These are phyloP conservation scores for Mrakia blollopis DNA, from an alignment of 768 basidiomycete species.

Conservation along the genomic window DNA sequence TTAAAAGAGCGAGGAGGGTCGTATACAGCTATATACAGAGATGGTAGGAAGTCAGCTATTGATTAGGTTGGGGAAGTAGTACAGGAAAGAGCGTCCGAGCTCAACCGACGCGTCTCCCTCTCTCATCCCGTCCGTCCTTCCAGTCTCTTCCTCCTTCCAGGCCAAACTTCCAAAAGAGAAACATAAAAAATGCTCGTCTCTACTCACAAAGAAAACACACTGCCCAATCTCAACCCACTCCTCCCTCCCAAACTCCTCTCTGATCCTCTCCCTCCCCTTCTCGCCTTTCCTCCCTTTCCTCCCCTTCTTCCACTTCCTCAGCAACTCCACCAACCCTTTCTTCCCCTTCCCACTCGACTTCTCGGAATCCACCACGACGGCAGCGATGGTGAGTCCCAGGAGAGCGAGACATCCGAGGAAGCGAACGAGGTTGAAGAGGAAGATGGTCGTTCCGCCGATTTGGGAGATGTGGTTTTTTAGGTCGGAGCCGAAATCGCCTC, in stretches of 20 bases:
- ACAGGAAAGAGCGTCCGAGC: neutral
- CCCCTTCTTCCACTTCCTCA: constrained; percentile 20
- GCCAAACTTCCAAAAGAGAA: no score
- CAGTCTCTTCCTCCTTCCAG: neutral
- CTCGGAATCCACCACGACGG: constrained; percentile 27
- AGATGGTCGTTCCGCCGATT: neutral
- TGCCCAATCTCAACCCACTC: constrained; percentile 29
- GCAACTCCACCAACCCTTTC: neutral
- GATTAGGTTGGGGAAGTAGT: no score
- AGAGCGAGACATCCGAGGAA: constrained; percentile 12
- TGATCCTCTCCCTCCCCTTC: neutral
- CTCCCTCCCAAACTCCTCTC: constrained; percentile 28
- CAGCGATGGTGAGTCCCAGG: constrained; percentile 14
- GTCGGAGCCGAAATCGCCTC: constrained; percentile 1
- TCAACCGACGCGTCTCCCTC: neutral
- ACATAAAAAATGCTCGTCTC: no score
- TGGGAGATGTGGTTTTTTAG: constrained; percentile 3
- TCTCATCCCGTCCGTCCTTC: neutral
- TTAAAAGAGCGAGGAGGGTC: constrained; percentile 13
- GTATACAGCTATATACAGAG: constrained; percentile 3
- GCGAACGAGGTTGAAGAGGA: constrained; percentile 11
- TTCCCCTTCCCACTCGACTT: neutral
- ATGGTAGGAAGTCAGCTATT: neutral
- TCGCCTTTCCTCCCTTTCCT: neutral
- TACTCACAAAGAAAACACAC: constrained; percentile 26